Evolutionary conservation across 108 stramenopile species (phyloP).

Genomic region (Skeletonema potamos): DNA sequence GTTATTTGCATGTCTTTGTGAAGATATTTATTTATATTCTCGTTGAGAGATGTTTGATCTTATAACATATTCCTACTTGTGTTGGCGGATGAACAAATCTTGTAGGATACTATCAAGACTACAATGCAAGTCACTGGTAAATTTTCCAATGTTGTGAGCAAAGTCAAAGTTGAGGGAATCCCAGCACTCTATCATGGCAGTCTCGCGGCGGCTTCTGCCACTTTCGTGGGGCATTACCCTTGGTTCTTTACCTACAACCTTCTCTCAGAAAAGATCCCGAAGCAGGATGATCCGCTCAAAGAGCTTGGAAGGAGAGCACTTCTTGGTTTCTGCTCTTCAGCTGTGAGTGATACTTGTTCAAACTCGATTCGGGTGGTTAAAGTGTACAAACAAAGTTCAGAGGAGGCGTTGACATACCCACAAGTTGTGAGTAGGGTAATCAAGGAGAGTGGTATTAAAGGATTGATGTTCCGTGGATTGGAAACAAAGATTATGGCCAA

Average conservation of each 20-base stretch:
- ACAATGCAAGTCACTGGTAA: slow-evolving; percentile 98
- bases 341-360: slow-evolving; percentile 92
- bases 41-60: not conserved
- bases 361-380: slow-evolving; percentile 98
- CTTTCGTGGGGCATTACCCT: slow-evolving; percentile 98
- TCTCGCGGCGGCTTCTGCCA: slow-evolving; percentile 92
- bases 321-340: slow-evolving; percentile 92
- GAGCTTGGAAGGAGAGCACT: slow-evolving; percentile 93
- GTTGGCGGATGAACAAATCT: not conserved
- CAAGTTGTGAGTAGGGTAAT: slow-evolving; percentile 90
- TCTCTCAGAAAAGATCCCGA: slow-evolving; percentile 90
- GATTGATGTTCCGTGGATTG: slow-evolving; percentile 96
- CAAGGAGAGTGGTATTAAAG: slow-evolving; percentile 83
- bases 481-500: slow-evolving; percentile 98
- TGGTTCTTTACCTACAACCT: slow-evolving; percentile 97
- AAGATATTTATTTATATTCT: not conserved
- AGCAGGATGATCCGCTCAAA: slow-evolving; percentile 79
- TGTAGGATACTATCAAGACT: slow-evolving; percentile 80
- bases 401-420: slow-evolving; percentile 85
- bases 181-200: slow-evolving; percentile 91
- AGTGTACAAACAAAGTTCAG: slow-evolving; percentile 96
- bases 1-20: slow-evolving; percentile 11
- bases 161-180: slow-evolving; percentile 87
- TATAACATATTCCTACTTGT: not conserved
- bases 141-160: slow-evolving; percentile 81